A percentile compares a stretch with the other conserved stretches of the same genome.
These are phyloP conservation scores for Castanopsis chinensis DNA, from an alignment of 306 rosid species.

Conservation along the genomic window DNA sequence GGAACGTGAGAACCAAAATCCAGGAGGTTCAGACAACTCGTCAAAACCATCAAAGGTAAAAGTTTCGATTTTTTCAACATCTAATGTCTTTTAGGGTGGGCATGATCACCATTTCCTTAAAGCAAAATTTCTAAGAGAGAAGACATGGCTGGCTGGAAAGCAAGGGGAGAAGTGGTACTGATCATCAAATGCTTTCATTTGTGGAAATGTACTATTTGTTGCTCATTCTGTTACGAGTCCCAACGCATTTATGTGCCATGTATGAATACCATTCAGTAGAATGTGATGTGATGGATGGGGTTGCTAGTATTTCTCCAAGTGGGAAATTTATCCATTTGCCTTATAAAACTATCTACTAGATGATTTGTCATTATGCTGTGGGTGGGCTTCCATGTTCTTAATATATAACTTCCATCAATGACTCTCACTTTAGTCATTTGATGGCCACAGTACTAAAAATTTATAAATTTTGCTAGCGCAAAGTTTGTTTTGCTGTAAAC, in stretches of 20 bases:
- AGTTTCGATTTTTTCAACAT: background rate
- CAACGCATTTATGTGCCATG: background rate
- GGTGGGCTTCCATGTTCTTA: background rate
- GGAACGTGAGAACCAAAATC: slow-evolving; percentile 30
- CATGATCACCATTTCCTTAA: background rate
- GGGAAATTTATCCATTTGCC: background rate
- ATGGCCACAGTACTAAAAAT: background rate
- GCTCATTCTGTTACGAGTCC: background rate
- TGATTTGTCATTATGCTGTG: background rate
- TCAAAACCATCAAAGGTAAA: slow-evolving; percentile 35
- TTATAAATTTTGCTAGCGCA: background rate
- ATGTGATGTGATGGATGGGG: background rate
- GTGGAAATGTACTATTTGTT: background rate
- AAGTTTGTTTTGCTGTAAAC: background rate
- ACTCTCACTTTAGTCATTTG: background rate
- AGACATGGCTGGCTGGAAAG: background rate
- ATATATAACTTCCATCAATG: background rate
- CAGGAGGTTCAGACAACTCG: slow-evolving; percentile 24
- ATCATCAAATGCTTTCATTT: background rate
- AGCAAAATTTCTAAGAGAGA: background rate
- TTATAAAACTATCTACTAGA: background rate
- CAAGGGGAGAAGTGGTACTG: background rate
- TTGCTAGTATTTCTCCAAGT: background rate
- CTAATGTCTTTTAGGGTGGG: background rate
- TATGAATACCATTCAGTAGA: background rate